Evolutionary conservation across 2,329 filamentous ascomycete genomes (phyloP).

Genomic region (Pseudogymnoascus destructans): DNA sequence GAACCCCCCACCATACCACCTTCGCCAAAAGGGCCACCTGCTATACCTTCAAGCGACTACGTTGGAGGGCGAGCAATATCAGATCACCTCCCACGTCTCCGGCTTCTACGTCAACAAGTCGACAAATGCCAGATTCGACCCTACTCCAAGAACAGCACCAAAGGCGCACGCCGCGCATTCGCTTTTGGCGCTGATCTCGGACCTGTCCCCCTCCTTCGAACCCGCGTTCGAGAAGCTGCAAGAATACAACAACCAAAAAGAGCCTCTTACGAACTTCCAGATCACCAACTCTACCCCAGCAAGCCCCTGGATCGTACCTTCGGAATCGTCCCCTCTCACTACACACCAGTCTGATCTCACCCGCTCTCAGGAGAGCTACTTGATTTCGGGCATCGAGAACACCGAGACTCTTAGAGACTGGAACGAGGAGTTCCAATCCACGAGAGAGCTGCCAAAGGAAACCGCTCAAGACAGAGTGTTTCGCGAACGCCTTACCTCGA

Average conservation of each 20-base stretch:
- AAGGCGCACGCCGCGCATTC: conserved; percentile 77
- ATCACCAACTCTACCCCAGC: conserved; percentile 90
- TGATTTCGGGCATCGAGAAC: conserved; percentile 83
- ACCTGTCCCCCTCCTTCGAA: conserved; percentile 74
- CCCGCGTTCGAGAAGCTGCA: conserved; percentile 65
- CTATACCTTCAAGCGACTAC: conserved; percentile 83
- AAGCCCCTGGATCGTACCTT: conserved; percentile 79
- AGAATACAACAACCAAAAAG: conserved; percentile 71
- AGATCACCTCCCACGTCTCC: conserved; percentile 85
- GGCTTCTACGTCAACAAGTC: conserved; percentile 98
- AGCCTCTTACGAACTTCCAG: conserved; percentile 85
- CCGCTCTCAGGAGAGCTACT: conserved; percentile 81
- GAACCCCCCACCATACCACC: conserved; percentile 89
- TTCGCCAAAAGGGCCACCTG: conserved; percentile 83
- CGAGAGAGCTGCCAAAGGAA: conserved; percentile 84
- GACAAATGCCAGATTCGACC: conserved; percentile 90
- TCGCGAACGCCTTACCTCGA: conserved; percentile 82
- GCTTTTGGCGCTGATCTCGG: conserved; percentile 62
- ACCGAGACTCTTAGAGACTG: conserved; percentile 91
- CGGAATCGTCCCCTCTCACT: conserved; percentile 48
- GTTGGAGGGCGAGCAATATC: conserved; percentile 86
- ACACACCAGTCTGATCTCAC: conserved; percentile 73
- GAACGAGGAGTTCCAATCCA: conserved; percentile 99
- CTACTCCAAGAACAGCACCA: conserved; percentile 62
- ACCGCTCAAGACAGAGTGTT: conserved; percentile 93